These are phyloP conservation scores for Citrus trifoliata DNA, from an alignment of 345 rosid genomes.

Conservation along the genomic window DNA sequence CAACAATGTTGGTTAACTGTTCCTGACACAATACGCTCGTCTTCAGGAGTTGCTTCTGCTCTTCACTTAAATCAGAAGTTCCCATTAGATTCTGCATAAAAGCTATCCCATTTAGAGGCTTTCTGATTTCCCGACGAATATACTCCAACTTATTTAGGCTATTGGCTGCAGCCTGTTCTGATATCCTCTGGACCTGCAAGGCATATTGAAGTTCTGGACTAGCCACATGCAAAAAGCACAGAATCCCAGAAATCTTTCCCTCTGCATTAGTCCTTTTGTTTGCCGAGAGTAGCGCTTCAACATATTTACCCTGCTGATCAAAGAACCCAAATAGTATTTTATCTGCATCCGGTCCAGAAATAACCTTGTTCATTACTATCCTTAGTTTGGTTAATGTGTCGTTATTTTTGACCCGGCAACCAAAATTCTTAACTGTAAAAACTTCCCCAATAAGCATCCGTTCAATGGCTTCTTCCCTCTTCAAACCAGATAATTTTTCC, in stretches of 20 bases:
- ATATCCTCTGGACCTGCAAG: conserved; percentile 61
- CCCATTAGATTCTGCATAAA: conserved; percentile 52
- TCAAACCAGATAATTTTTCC: conserved; percentile 75
- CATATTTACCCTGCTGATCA: conserved; percentile 48
- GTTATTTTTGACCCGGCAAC: conserved; percentile 62
- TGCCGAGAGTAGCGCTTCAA: conserved; percentile 66
- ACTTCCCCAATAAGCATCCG: conserved; percentile 78
- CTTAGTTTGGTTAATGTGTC: conserved; percentile 69
- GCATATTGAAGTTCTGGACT: conserved; percentile 81
- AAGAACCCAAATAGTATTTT: conserved; percentile 67
- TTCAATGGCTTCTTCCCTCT: conserved; percentile 60
- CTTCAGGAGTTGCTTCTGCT: conserved; percentile 57
- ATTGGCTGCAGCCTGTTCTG: conserved; percentile 64
- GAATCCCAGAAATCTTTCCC: conserved; percentile 60
- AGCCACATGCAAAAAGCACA: conserved; percentile 73
- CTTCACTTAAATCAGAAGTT: conserved; percentile 47
- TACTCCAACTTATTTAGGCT: conserved; percentile 59
- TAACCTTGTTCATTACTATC: conserved; percentile 53
- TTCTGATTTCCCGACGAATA: conserved; percentile 54
- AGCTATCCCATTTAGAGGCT: conserved; percentile 54
- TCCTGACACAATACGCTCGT: conserved; percentile 52
- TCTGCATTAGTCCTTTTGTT: conserved; percentile 55
- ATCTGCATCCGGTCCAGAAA: conserved; percentile 56
- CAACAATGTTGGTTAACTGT: conserved; percentile 60
- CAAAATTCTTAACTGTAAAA: conserved; percentile 52